These are phyloP conservation scores for Aureobasidium zeae DNA, from an alignment of 2,329 filamentous ascomycete species.

Conservation along the genomic window DNA sequence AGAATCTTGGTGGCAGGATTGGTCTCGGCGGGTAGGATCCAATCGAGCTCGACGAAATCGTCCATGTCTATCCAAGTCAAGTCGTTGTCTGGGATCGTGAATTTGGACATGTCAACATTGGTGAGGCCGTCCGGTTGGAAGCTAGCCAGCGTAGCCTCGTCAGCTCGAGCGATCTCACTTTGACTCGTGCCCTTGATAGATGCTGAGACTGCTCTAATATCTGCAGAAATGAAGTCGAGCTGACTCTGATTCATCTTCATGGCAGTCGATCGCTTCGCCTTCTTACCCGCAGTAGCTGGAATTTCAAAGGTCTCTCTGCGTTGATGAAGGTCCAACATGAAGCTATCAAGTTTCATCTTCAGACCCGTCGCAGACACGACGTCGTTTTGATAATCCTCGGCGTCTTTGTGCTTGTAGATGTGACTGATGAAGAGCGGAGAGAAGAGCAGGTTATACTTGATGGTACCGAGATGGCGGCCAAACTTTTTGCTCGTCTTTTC, in stretches of 20 bases:
- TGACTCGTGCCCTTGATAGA: slow-evolving; percentile 72
- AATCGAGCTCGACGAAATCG: slow-evolving; percentile 95
- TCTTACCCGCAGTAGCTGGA: slow-evolving; percentile 56
- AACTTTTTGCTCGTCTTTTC: slow-evolving; percentile 99
- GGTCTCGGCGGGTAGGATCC: slow-evolving; percentile 81
- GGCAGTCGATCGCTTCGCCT: slow-evolving; percentile 71
- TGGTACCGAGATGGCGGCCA: slow-evolving; percentile 89
- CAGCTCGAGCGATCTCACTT: slow-evolving; percentile 60
- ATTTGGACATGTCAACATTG: slow-evolving; percentile 62
- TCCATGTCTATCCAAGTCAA: slow-evolving; percentile 99
- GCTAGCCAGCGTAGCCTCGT: slow-evolving; percentile 52
- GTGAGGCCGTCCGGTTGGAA: slow-evolving; percentile 35
- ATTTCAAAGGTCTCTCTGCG: slow-evolving; percentile 83
- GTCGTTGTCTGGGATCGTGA: slow-evolving; percentile 92
- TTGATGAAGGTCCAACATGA: slow-evolving; percentile 94
- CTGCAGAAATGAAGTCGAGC: slow-evolving; percentile 81
- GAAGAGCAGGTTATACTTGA: slow-evolving; percentile 91
- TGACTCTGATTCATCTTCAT: slow-evolving; percentile 96
- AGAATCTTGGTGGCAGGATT: slow-evolving; percentile 92
- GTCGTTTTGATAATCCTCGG: slow-evolving; percentile 69
- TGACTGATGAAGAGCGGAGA: slow-evolving; percentile 92
- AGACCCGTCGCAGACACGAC: slow-evolving; percentile 88
- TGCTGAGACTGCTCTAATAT: slow-evolving; percentile 87
- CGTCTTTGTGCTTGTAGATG: slow-evolving; percentile 97
- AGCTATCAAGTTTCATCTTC: slow-evolving; percentile 90